Conservation (phyloP, 768 basidiomycete species). For the Suillus subaureus region DNA sequence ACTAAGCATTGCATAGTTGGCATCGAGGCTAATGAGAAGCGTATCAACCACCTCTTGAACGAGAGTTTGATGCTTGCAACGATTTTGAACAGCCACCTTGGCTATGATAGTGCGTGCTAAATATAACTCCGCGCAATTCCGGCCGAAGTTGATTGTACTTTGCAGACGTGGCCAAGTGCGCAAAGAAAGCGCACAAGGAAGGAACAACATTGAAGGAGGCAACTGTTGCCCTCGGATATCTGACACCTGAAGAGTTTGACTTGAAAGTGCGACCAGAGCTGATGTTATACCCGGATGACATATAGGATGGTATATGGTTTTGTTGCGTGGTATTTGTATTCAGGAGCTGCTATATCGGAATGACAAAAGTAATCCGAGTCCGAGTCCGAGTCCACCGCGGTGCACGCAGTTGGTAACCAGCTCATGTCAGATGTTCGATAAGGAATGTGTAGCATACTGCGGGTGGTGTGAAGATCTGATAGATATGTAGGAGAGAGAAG, state of each 20-base stretch:
- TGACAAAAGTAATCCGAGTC: neutral
- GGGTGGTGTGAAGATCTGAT: neutral
- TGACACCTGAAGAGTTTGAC: constrained; percentile 93
- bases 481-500: neutral
- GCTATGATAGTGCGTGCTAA: constrained; percentile 88
- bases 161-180: constrained; percentile 94
- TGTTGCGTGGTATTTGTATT: constrained; percentile 1
- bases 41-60: constrained; percentile 85
- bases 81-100: constrained; percentile 92
- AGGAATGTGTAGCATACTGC: neutral
- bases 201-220: constrained; percentile 96
- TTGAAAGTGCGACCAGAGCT: constrained; percentile 89
- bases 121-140: constrained; percentile 1
- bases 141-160: constrained; percentile 9
- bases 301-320: constrained; percentile 14
- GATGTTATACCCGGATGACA: constrained; percentile 78
- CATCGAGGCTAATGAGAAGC: constrained; percentile 94
- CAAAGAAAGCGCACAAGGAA: constrained; percentile 99
- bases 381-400: neutral
- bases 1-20: constrained; percentile 97
- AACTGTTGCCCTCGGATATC: constrained; percentile 81
- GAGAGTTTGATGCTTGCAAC: constrained; percentile 98
- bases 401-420: neutral
- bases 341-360: too few species aligned
- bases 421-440: neutral